Conservation (phyloP, 2,329 filamentous ascomycete species). For the Arthrobotrys sinensis region DNA sequence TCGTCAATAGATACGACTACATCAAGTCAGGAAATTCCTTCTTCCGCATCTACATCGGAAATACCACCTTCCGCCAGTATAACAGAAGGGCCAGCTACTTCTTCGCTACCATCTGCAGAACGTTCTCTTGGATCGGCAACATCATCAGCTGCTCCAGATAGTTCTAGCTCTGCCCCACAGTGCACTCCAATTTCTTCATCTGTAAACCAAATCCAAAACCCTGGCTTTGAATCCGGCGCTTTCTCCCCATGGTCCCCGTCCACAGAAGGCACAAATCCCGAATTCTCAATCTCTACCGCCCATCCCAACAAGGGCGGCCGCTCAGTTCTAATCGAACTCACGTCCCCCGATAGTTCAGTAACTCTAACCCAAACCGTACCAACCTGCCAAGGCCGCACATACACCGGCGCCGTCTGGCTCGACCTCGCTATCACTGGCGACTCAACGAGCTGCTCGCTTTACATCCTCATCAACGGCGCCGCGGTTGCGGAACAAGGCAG, state of each 20-base stretch:
- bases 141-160: slow-evolving; percentile 3
- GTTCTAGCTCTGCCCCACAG: slow-evolving; percentile 6
- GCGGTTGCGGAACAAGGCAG: slow-evolving; percentile 2
- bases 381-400: slow-evolving; percentile 35
- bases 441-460: slow-evolving; percentile 19
- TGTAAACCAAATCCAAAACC: slow-evolving; percentile 39
- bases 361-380: slow-evolving; percentile 26
- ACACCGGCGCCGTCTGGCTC: slow-evolving; percentile 29
- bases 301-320: slow-evolving; percentile 13
- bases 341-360: neutral
- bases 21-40: neutral
- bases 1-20: neutral
- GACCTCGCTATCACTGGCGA: slow-evolving; percentile 6
- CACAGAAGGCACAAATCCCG: neutral
- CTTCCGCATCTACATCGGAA: neutral
- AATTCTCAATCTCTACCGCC: slow-evolving; percentile 16
- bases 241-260: slow-evolving; percentile 29
- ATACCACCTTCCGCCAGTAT: neutral
- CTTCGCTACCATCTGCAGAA: too few relatives aligned
- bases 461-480: slow-evolving; percentile 19
- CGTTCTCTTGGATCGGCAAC: too few relatives aligned
- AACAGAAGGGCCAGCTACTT: too few relatives aligned
- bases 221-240: slow-evolving; percentile 30
- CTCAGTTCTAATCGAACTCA: slow-evolving; percentile 24
- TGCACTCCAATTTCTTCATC: slow-evolving; percentile 24